Conservation (phyloP, 257 asterid species). For the Prunella vulgaris region DNA sequence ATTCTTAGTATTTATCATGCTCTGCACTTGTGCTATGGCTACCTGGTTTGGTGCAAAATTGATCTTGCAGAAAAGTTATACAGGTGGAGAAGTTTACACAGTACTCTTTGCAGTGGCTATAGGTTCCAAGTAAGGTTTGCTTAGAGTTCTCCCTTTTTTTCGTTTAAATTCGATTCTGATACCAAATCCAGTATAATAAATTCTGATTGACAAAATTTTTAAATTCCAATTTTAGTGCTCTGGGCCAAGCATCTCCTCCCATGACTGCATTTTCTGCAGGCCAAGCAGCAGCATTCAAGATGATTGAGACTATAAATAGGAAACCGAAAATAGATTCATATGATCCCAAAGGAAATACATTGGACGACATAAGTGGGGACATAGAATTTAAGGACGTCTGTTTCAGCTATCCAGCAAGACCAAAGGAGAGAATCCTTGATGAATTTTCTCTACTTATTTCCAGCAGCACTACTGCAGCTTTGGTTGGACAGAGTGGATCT, state of each 20-base stretch:
- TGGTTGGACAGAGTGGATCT: constrained; percentile 65
- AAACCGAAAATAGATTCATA: constrained; percentile 44
- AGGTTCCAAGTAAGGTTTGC: constrained; percentile 39
- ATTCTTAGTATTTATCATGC: constrained; percentile 5
- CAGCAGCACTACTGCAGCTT: constrained; percentile 38
- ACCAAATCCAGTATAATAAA: background rate
- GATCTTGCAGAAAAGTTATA: constrained; percentile 36
- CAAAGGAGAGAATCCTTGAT: constrained; percentile 33
- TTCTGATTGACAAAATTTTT: background rate
- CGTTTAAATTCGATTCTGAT: background rate
- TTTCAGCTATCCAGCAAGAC: constrained; percentile 52
- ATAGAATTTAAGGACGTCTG: constrained; percentile 31
- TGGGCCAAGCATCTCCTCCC: constrained; percentile 42
- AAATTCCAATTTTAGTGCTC: constrained; percentile 17
- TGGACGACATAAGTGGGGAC: constrained; percentile 40
- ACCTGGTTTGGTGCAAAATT: constrained; percentile 46
- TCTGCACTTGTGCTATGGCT: constrained; percentile 34
- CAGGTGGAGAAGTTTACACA: constrained; percentile 37
- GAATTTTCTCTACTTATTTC: constrained; percentile 37
- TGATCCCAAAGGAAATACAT: constrained; percentile 31
- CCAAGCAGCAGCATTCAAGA: constrained; percentile 44
- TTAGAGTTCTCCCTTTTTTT: background rate
- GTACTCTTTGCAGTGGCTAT: constrained; percentile 28
- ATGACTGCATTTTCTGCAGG: constrained; percentile 41
- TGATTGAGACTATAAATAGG: constrained; percentile 49